Percentiles rank a stretch among this genome's conserved stretches.
These are phyloP conservation scores for Fusarium sp. DNA, from an alignment of 2,329 filamentous ascomycete genomes.

Conservation along the genomic window DNA sequence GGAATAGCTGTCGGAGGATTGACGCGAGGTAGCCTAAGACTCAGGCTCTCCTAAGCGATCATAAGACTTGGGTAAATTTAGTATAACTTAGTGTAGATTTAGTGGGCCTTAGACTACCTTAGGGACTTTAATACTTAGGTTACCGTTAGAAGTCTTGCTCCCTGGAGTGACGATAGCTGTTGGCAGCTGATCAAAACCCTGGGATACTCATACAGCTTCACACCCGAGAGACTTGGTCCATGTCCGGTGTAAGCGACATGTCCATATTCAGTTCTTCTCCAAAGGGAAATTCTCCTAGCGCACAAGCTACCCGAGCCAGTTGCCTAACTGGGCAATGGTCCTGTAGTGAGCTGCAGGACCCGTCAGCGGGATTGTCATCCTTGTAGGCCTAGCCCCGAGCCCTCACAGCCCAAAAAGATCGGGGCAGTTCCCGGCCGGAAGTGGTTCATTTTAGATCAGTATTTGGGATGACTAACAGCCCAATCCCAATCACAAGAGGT, in stretches of 20 bases:
- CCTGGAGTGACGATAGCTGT: no score
- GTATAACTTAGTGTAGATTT: no score
- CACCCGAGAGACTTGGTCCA: background rate
- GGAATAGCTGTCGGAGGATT: accelerated
- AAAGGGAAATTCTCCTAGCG: background rate
- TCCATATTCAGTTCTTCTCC: background rate
- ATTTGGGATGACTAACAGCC: background rate
- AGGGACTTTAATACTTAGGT: no score
- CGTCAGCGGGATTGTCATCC: background rate
- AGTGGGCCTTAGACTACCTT: no score
- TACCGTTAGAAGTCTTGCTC: no score
- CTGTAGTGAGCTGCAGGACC: background rate
- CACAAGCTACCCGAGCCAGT: background rate
- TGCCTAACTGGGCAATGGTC: background rate
- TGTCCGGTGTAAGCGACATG: background rate
- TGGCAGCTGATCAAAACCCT: no score
- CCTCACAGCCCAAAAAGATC: background rate
- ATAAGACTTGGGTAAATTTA: no score
- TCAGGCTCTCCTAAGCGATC: no score
- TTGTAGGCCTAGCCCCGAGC: background rate
- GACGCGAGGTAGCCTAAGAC: no score
- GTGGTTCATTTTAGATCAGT: background rate
- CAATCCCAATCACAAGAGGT: no score
- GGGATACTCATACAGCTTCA: background rate
- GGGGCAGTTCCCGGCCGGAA: background rate